phyloP scores from a whole-genome alignment of 2,329 filamentous ascomycete species.

The Thielaviopsis musarum region DNA sequence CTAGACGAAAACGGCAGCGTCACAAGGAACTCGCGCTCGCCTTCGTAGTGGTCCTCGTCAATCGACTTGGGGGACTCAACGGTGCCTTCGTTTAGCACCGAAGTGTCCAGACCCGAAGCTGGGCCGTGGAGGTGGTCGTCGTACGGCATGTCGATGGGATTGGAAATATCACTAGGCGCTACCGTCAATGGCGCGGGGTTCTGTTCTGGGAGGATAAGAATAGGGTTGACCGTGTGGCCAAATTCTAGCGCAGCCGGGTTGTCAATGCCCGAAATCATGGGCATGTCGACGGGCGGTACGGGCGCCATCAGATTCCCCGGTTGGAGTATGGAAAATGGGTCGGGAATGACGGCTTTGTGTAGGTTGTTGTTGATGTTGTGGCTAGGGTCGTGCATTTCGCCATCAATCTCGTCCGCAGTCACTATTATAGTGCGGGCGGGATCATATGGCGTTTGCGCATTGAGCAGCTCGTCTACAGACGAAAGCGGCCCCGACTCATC shows the following conservation, averaged over 20 bases:
- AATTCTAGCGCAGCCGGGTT: conserved; percentile 20
- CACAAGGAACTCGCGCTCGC: conserved; percentile 30
- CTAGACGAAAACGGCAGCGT: conserved; percentile 41
- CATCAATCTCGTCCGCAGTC: conserved; percentile 4
- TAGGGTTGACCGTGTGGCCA: conserved; percentile 2
- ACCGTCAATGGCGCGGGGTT: conserved; percentile 16
- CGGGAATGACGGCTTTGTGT: neutral
- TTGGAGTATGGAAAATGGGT: conserved; percentile 2
- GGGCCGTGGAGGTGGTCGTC: conserved; percentile 1
- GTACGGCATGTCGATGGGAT: conserved; percentile 15
- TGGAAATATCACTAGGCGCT: conserved; percentile 24
- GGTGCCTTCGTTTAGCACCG: conserved; percentile 4
- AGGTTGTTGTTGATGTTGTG: neutral
- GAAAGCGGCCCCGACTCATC: conserved; percentile 7
- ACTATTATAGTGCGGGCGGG: conserved; percentile 10
- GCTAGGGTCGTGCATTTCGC: neutral
- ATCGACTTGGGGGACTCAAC: conserved; percentile 4
- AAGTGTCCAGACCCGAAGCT: conserved; percentile 8
- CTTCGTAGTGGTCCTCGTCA: conserved; percentile 6
- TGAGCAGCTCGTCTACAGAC: conserved; percentile 9
- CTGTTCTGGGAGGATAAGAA: conserved; percentile 6
- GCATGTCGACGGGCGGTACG: neutral
- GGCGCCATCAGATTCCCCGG: neutral
- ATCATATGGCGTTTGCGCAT: conserved; percentile 10
- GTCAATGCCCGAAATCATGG: conserved; percentile 9